These are phyloP conservation scores for Arachis stenosperma DNA, from an alignment of 306 rosid genomes.

Conservation along the genomic window DNA sequence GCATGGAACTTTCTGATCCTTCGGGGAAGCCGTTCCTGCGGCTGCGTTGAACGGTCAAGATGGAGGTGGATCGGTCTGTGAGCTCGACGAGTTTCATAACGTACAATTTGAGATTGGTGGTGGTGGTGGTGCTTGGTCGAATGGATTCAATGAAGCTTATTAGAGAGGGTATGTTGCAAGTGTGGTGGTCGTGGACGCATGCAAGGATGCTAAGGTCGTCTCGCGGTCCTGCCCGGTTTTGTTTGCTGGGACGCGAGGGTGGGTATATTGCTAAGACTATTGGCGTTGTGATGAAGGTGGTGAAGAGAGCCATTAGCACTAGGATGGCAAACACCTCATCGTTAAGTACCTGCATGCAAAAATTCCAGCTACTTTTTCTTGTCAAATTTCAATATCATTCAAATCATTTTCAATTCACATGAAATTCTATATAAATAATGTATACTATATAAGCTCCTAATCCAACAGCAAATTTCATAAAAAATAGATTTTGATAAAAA, in stretches of 20 bases:
- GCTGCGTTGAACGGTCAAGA: constrained; percentile 48
- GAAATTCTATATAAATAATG: too few species aligned
- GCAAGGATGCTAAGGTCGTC: constrained; percentile 47
- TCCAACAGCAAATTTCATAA: too few species aligned
- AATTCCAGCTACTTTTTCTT: too few species aligned
- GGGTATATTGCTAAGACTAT: constrained; percentile 41
- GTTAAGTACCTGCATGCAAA: constrained; percentile 39
- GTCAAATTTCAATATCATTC: too few species aligned
- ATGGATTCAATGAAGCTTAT: constrained; percentile 44
- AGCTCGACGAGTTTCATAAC: constrained; percentile 48
- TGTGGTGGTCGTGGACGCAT: constrained; percentile 52
- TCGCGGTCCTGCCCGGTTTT: not conserved
- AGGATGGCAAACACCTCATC: constrained; percentile 49
- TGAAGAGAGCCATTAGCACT: constrained; percentile 55
- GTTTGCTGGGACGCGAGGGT: constrained; percentile 15
- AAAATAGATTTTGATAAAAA: too few species aligned
- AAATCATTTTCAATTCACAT: too few species aligned
- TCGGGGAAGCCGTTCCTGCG: constrained; percentile 48
- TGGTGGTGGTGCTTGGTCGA: constrained; percentile 19
- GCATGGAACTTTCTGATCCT: constrained; percentile 10
- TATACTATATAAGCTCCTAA: too few species aligned
- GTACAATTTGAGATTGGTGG: constrained; percentile 41
- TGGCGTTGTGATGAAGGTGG: constrained; percentile 58
- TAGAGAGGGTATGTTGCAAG: constrained; percentile 39
- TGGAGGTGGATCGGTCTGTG: constrained; percentile 52